phyloP scores from a whole-genome alignment of 805 yeast species.

The Lipomyces japonicus region DNA sequence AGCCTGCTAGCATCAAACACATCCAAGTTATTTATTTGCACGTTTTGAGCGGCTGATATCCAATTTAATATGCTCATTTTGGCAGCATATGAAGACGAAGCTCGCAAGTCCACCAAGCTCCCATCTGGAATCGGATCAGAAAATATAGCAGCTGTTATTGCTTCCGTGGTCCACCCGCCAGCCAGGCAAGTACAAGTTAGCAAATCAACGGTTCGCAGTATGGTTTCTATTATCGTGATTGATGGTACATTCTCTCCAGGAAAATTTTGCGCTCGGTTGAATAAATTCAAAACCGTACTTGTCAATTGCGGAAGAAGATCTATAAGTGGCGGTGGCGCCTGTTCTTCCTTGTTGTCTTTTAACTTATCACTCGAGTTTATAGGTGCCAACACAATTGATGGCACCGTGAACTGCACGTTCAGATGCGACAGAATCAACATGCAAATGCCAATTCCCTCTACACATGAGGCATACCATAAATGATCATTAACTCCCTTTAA shows the following conservation, averaged over 20 bases:
- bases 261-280: constrained; percentile 51
- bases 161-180: constrained; percentile 45
- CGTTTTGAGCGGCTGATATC: constrained; percentile 24
- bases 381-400: constrained; percentile 32
- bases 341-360: constrained; percentile 5
- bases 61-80: constrained; percentile 29
- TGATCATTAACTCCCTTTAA: constrained; percentile 65
- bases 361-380: constrained; percentile 2
- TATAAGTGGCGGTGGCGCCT: constrained; percentile 19
- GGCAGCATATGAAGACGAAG: constrained; percentile 3
- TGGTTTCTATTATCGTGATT: constrained; percentile 67
- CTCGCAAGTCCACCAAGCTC: not conserved
- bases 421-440: constrained; percentile 57
- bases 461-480: constrained; percentile 82
- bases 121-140: constrained; percentile 35
- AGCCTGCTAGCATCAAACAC: constrained; percentile 40
- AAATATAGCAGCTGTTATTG: constrained; percentile 47
- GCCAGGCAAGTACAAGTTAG: constrained; percentile 52
- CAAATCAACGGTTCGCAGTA: constrained; percentile 60
- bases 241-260: constrained; percentile 79
- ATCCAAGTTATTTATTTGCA: constrained; percentile 23
- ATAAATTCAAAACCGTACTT: constrained; percentile 32
- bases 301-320: constrained; percentile 29
- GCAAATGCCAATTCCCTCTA: constrained; percentile 76
- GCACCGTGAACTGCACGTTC: constrained; percentile 46